Evolutionary conservation across 2,329 filamentous ascomycete species (phyloP).

Genomic region (Nothopassalora personata): DNA sequence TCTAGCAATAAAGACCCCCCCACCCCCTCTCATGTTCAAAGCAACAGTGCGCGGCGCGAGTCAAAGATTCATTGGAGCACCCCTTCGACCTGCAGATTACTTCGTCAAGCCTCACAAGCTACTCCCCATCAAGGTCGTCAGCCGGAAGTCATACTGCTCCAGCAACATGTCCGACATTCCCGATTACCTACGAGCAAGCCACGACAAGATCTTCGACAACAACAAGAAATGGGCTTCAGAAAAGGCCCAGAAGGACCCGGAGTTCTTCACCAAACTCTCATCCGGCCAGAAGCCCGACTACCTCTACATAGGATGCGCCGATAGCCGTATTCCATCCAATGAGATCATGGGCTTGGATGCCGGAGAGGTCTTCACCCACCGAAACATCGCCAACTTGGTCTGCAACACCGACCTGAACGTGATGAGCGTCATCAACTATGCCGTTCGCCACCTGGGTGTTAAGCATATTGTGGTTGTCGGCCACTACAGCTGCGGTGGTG

Average conservation of each 20-base stretch:
- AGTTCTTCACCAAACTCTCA: conserved; percentile 63
- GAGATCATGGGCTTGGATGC: conserved; percentile 70
- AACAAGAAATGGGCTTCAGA: conserved; percentile 66
- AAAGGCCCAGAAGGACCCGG: conserved; percentile 59
- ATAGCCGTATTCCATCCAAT: conserved; percentile 76
- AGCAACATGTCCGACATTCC: conserved; percentile 8
- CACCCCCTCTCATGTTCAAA: background rate
- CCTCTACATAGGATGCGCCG: conserved; percentile 80
- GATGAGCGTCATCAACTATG: conserved; percentile 71
- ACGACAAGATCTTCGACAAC: conserved; percentile 48
- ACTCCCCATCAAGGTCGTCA: conserved; percentile 9
- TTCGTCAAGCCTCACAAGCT: background rate
- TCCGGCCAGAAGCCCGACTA: conserved; percentile 61
- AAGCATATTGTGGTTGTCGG: conserved; percentile 57
- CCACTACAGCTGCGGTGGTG: conserved; percentile 55
- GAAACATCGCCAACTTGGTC: conserved; percentile 81
- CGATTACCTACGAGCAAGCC: conserved; percentile 8
- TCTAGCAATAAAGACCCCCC: background rate
- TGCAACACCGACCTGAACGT: conserved; percentile 68
- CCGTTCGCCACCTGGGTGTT: conserved; percentile 64
- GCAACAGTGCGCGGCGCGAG: background rate
- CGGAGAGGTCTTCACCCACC: conserved; percentile 79
- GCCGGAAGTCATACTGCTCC: conserved; percentile 6
- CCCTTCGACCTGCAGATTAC: background rate
- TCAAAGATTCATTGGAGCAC: background rate